These are phyloP conservation scores for Phlebiopsis gigantea DNA, from an alignment of 768 basidiomycete genomes.

Conservation along the genomic window DNA sequence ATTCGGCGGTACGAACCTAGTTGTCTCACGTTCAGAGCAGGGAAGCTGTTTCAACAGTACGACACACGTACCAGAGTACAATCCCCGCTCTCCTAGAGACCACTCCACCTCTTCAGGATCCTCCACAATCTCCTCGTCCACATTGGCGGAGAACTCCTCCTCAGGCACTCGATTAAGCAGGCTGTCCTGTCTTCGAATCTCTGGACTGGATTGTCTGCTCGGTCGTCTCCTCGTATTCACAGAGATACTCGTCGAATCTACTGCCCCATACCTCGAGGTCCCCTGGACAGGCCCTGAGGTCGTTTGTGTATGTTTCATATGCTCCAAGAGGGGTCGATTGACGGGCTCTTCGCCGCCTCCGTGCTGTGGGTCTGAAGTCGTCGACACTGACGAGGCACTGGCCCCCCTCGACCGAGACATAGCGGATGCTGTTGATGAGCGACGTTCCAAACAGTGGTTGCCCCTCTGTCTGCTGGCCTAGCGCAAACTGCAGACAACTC, in stretches of 20 bases:
- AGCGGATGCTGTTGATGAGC: background rate
- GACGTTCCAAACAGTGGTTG: background rate
- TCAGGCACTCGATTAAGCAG: conserved; percentile 24
- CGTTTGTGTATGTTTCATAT: background rate
- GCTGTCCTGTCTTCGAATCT: conserved; percentile 21
- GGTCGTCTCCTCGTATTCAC: conserved; percentile 3
- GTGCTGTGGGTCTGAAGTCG: background rate
- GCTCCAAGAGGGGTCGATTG: background rate
- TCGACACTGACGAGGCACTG: background rate
- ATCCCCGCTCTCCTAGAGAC: conserved; percentile 43
- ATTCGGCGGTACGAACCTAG: conserved; percentile 60
- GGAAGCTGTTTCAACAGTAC: background rate
- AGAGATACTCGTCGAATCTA: background rate
- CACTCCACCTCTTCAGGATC: conserved; percentile 35
- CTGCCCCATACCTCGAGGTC: conserved; percentile 5
- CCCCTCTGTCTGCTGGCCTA: background rate
- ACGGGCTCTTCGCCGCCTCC: background rate
- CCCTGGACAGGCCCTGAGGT: background rate
- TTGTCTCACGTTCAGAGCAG: background rate
- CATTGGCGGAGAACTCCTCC: conserved; percentile 25
- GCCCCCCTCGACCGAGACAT: conserved; percentile 1
- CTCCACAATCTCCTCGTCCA: conserved; percentile 24
- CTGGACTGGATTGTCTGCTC: conserved; percentile 21
- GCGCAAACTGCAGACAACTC: background rate
- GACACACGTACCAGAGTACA: conserved; percentile 42